phyloP scores from a whole-genome alignment of 805 yeast genomes.

The Schwanniomyces sp. region DNA sequence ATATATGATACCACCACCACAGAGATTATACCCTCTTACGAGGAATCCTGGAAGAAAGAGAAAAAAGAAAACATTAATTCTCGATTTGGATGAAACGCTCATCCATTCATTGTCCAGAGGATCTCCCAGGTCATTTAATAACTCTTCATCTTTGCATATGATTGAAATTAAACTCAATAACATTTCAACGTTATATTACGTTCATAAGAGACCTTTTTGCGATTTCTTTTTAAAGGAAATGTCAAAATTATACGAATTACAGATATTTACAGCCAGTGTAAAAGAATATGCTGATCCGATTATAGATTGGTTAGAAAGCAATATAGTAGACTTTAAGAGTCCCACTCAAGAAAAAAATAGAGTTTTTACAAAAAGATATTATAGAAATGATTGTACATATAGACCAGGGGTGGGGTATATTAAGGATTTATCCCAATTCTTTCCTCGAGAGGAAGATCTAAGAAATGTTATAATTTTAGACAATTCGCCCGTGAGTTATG shows the following conservation, averaged over 20 bases:
- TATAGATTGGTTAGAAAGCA: constrained; percentile 84
- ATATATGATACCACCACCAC: constrained; percentile 48
- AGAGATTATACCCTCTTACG: constrained; percentile 39
- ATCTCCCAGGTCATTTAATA: constrained; percentile 43
- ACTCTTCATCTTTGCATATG: constrained; percentile 49
- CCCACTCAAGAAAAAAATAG: constrained; percentile 5
- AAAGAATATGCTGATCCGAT: constrained; percentile 97
- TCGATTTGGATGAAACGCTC: constrained; percentile 92
- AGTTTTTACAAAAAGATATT: constrained; percentile 57
- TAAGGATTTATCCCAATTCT: constrained; percentile 41
- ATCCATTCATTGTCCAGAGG: constrained; percentile 85
- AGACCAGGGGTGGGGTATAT: constrained; percentile 83
- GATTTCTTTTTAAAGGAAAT: constrained; percentile 80
- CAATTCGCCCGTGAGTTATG: constrained; percentile 90
- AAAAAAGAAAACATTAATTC: constrained; percentile 65
- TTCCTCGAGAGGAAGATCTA: constrained; percentile 66
- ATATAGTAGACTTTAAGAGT: constrained; percentile 24
- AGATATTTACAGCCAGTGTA: constrained; percentile 92
- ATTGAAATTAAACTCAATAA: constrained; percentile 75
- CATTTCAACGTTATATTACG: constrained; percentile 80
- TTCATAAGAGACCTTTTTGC: constrained; percentile 89
- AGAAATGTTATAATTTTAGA: constrained; percentile 77
- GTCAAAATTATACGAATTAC: constrained; percentile 82
- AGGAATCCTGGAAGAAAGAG: constrained; percentile 38
- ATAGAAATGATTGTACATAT: constrained; percentile 77